Evolutionary conservation across 1,139 yeast genomes (phyloP).

Genomic region (Groenewaldozyma auringiensis): DNA sequence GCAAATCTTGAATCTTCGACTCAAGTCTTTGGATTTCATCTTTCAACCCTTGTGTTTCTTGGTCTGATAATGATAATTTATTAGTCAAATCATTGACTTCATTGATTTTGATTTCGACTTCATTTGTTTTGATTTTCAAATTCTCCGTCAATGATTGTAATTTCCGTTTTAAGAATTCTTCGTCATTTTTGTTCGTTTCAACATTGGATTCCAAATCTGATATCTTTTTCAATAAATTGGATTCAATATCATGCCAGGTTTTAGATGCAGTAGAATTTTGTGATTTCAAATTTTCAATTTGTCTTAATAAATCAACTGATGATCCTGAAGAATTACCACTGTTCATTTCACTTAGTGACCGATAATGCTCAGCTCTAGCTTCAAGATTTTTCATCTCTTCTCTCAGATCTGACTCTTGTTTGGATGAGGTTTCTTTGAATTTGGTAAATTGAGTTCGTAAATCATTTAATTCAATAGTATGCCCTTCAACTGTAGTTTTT

Average conservation of each 20-base stretch:
- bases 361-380: conserved; percentile 36
- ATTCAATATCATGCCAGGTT: conserved; percentile 59
- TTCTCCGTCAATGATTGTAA: conserved; percentile 20
- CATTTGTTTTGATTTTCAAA: conserved; percentile 16
- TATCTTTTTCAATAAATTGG: conserved; percentile 42
- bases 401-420: conserved; percentile 19
- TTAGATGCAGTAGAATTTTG: conserved; percentile 61
- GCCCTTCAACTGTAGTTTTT: conserved; percentile 13
- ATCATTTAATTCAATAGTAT: conserved; percentile 16
- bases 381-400: conserved; percentile 33
- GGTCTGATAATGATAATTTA: conserved; percentile 14
- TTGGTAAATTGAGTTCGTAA: conserved; percentile 16
- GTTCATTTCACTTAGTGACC: conserved; percentile 34
- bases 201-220: conserved; percentile 38
- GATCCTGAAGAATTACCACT: conserved; percentile 15
- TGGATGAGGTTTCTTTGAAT: conserved; percentile 3
- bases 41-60: conserved; percentile 18
- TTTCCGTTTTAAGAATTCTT: conserved; percentile 20
- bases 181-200: conserved; percentile 27
- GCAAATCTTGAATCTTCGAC: neutral
- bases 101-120: conserved; percentile 20
- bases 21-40: conserved; percentile 11
- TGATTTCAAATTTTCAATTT: conserved; percentile 51
- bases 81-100: conserved; percentile 24
- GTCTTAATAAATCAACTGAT: conserved; percentile 26